phyloP scores from a whole-genome alignment of 176 grass and related monocot species.

The Chrysopogon serrulatus region DNA sequence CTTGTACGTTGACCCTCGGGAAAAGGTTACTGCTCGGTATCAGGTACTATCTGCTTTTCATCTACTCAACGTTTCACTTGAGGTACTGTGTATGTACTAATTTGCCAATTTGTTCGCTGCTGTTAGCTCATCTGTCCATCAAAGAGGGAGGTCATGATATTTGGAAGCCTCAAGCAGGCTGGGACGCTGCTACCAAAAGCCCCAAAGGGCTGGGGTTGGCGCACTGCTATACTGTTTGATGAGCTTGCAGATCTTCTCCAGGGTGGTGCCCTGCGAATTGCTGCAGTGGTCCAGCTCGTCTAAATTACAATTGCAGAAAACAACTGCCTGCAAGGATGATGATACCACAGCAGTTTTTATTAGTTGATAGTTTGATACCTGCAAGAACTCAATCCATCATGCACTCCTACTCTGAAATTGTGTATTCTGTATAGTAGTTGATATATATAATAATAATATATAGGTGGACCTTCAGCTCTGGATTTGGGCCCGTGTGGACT shows the following conservation, averaged over 20 bases:
- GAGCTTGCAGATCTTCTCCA: conserved; percentile 89
- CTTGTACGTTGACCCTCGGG: conserved; percentile 75
- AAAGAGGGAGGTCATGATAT: conserved; percentile 88
- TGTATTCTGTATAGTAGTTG: neutral
- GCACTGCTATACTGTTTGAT: conserved; percentile 88
- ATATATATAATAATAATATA: neutral
- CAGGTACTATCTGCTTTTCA: conserved; percentile 47
- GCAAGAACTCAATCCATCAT: neutral
- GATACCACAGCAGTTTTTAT: neutral
- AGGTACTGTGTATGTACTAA: neutral
- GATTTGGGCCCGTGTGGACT: neutral
- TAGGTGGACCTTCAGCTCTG: neutral
- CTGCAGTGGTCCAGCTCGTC: conserved; percentile 86
- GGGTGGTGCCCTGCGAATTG: conserved; percentile 71
- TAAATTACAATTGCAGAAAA: conserved; percentile 14
- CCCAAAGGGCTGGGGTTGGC: conserved; percentile 99
- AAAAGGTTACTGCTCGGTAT: conserved; percentile 97
- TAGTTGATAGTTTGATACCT: neutral
- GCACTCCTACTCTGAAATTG: neutral
- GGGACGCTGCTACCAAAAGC: conserved; percentile 93
- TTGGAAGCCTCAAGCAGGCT: conserved; percentile 90
- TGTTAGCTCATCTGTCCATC: conserved; percentile 93
- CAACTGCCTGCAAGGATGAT: neutral
- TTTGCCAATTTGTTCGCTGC: neutral
- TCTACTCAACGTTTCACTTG: neutral